Conservation (phyloP, 495 filamentous ascomycete genomes). For the Penicillium bialowiezense region DNA sequence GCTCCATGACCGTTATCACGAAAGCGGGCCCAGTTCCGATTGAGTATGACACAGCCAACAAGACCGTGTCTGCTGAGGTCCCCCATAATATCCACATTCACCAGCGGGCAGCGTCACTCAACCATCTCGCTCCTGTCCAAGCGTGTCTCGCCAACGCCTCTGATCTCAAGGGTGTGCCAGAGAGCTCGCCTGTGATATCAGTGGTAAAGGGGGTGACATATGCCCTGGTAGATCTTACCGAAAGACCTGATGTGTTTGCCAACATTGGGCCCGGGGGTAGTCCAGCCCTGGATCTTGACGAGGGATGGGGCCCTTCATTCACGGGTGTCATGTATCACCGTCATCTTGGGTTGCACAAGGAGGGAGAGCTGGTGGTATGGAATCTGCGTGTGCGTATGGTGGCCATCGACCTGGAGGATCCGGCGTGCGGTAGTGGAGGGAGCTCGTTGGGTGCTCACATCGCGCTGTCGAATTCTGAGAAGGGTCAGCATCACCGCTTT, state of each 20-base stretch:
- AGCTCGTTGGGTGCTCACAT: constrained; percentile 55
- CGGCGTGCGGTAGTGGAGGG: constrained; percentile 66
- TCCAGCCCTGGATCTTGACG: constrained; percentile 43
- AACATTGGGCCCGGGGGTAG: constrained; percentile 12
- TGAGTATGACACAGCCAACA: constrained; percentile 28
- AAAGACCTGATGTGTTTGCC: constrained; percentile 25
- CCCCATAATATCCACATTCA: constrained; percentile 65
- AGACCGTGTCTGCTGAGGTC: constrained; percentile 47
- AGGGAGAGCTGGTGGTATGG: constrained; percentile 16
- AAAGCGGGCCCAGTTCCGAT: constrained; percentile 57
- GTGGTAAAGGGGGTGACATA: constrained; percentile 72
- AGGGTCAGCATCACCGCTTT: constrained; percentile 34
- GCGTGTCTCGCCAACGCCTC: constrained; percentile 2
- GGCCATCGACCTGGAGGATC: constrained; percentile 56
- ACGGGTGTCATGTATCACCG: constrained; percentile 54
- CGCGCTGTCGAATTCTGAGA: constrained; percentile 35
- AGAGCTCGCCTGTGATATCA: constrained; percentile 49
- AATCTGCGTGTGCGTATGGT: constrained; percentile 53
- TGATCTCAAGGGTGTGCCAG: constrained; percentile 12
- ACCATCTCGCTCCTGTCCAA: constrained; percentile 27
- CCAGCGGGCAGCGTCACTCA: constrained; percentile 14
- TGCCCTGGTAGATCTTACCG: constrained; percentile 50
- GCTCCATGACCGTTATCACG: constrained; percentile 40
- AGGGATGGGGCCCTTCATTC: constrained; percentile 54
- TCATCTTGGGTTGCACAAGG: constrained; percentile 28